Conservation (phyloP, 805 yeast species). For the Kazachstania bromeliacearum region DNA sequence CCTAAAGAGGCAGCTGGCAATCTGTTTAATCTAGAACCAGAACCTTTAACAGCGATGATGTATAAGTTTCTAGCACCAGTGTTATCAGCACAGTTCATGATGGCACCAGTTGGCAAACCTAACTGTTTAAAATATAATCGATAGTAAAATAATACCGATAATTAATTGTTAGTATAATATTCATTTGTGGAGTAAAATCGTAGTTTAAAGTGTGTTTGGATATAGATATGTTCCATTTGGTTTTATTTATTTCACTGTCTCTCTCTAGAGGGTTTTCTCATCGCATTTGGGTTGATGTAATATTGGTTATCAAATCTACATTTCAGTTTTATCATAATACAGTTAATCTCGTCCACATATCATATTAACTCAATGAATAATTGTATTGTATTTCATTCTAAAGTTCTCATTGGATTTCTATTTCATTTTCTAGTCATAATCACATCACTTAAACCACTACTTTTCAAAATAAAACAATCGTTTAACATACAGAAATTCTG, state of each 20-base stretch:
- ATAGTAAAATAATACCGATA: slow-evolving; percentile 1
- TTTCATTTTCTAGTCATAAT: background rate
- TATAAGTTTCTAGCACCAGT: slow-evolving; percentile 99
- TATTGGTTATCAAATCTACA: too few relatives aligned
- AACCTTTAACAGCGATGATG: slow-evolving; percentile 97
- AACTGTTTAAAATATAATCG: slow-evolving; percentile 41
- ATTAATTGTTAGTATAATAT: background rate
- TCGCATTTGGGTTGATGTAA: too few relatives aligned
- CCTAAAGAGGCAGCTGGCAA: slow-evolving; percentile 99
- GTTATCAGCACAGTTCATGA: slow-evolving; percentile 99
- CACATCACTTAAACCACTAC: background rate
- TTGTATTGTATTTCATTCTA: background rate
- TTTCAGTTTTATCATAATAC: too few relatives aligned
- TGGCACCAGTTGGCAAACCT: slow-evolving; percentile 99
- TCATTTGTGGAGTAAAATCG: too few relatives aligned
- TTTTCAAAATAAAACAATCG: background rate
- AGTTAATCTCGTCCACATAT: too few relatives aligned
- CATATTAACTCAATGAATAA: background rate
- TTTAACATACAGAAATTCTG: slow-evolving; percentile 91
- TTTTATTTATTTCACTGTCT: too few relatives aligned
- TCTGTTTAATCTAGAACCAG: slow-evolving; percentile 99
- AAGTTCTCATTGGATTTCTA: background rate
- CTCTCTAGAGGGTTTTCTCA: too few relatives aligned
- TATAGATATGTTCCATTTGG: too few relatives aligned
- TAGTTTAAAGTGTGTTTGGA: too few relatives aligned